Percentiles rank a stretch among this genome's conserved stretches.
Conservation (phyloP, 2,329 filamentous ascomycete genomes). For the Ceratocystis albifundus region DNA sequence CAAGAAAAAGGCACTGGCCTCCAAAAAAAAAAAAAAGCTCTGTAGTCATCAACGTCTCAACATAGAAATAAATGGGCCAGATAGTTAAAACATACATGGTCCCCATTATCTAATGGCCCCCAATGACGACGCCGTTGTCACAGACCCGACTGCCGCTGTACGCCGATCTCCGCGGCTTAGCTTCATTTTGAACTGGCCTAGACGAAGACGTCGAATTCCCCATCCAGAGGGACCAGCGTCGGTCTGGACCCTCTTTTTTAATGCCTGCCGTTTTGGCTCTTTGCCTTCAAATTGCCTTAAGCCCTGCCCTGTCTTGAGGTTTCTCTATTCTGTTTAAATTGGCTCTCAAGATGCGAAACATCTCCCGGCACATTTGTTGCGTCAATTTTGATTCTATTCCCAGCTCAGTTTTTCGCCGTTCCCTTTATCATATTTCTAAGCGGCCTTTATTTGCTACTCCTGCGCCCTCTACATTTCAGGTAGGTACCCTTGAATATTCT, state of each 20-base stretch:
- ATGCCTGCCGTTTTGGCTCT: neutral
- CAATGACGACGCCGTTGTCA: neutral
- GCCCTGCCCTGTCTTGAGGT: neutral
- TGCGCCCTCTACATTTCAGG: neutral
- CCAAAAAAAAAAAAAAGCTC: too few species aligned
- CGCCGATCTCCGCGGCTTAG: slow-evolving; percentile 13
- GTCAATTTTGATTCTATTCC: neutral
- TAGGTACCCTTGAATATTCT: neutral
- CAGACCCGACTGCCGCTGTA: slow-evolving; percentile 7
- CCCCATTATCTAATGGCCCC: neutral
- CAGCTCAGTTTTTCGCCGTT: neutral
- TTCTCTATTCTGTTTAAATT: neutral
- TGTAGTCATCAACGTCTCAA: neutral
- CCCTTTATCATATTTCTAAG: neutral
- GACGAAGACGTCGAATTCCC: neutral
- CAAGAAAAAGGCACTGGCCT: neutral
- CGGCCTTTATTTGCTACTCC: neutral
- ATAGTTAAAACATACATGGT: neutral
- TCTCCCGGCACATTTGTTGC: slow-evolving; percentile 5
- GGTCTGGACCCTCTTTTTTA: slow-evolving; percentile 5
- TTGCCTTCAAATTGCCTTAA: neutral
- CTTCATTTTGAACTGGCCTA: neutral
- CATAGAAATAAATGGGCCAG: neutral
- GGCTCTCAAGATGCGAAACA: neutral
- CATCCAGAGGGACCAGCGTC: neutral